These are phyloP conservation scores for Pseudonitzschia multistriata DNA, from an alignment of 108 stramenopile genomes.

Conservation along the genomic window DNA sequence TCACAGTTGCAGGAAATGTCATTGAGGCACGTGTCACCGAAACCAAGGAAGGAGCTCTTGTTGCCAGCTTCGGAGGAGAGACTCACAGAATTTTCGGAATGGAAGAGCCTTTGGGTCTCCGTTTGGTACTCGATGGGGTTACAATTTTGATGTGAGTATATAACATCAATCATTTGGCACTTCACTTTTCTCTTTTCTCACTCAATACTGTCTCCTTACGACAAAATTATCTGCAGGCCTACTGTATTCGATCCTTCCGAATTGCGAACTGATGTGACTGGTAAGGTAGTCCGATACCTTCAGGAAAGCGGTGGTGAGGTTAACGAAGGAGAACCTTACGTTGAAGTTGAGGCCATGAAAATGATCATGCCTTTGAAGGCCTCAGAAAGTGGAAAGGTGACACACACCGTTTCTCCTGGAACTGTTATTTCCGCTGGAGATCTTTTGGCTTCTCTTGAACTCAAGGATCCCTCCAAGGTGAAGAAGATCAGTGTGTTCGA, in stretches of 20 bases:
- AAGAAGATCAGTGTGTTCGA: constrained; percentile 90
- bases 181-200: constrained; percentile 1
- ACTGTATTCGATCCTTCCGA: constrained; percentile 97
- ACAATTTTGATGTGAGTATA: constrained; percentile 81
- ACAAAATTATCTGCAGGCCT: constrained; percentile 55
- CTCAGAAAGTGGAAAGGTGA: constrained; percentile 92
- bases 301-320: constrained; percentile 92
- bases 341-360: constrained; percentile 96
- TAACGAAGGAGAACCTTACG: constrained; percentile 85
- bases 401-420: constrained; percentile 88
- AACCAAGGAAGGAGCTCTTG: constrained; percentile 90
- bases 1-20: constrained; percentile 71
- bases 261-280: constrained; percentile 94
- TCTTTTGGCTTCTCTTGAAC: constrained; percentile 89
- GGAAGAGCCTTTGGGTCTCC: constrained; percentile 96
- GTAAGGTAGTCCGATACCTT: constrained; percentile 97
- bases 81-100: constrained; percentile 89
- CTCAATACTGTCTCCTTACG: not conserved
- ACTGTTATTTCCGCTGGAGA: constrained; percentile 95
- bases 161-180: too few relatives aligned
- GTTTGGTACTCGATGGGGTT: constrained; percentile 80
- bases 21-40: constrained; percentile 74
- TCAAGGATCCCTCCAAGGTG: constrained; percentile 93
- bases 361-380: constrained; percentile 97
- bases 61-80: constrained; percentile 91